A percentile compares a stretch with the other conserved stretches of the same genome.
Evolutionary conservation across 1,284 basidiomycete species (phyloP).

Genomic region (Polyporus tsugae): DNA sequence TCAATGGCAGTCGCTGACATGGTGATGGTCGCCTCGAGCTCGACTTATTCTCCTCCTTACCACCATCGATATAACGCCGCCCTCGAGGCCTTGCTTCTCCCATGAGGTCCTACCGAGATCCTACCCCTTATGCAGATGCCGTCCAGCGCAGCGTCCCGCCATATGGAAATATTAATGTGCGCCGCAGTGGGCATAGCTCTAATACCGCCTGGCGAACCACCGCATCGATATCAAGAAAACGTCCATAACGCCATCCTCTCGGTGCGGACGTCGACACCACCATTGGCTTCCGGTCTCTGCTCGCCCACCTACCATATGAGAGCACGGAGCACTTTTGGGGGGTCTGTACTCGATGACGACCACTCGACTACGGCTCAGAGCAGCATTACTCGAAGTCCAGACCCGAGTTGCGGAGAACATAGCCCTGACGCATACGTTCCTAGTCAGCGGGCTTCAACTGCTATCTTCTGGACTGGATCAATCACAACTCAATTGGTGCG

Average conservation of each 20-base stretch:
- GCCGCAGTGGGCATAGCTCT: not conserved
- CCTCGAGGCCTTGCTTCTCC: not conserved
- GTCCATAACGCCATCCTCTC: not conserved
- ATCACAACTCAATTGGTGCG: not conserved
- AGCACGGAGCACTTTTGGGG: not conserved
- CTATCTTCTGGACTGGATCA: not conserved
- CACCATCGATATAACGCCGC: not conserved
- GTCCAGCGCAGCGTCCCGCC: not conserved
- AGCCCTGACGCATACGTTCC: not conserved
- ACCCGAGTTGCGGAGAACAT: no score
- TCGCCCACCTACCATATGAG: not conserved
- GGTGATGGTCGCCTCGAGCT: no score
- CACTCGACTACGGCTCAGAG: not conserved
- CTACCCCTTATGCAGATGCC: not conserved
- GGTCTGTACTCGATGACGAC: not conserved
- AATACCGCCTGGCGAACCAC: not conserved
- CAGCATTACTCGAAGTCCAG: not conserved
- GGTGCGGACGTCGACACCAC: not conserved
- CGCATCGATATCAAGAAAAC: not conserved
- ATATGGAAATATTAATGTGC: not conserved
- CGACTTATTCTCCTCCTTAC: conserved; percentile 1
- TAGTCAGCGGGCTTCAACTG: not conserved
- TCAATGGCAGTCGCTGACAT: not conserved
- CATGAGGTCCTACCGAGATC: not conserved
- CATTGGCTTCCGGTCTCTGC: not conserved